Evolutionary conservation across 140 eudicot genomes (phyloP), one percentile per base, ranked within the genome.

Genomic region (Bidens hawaiensis): DNA sequence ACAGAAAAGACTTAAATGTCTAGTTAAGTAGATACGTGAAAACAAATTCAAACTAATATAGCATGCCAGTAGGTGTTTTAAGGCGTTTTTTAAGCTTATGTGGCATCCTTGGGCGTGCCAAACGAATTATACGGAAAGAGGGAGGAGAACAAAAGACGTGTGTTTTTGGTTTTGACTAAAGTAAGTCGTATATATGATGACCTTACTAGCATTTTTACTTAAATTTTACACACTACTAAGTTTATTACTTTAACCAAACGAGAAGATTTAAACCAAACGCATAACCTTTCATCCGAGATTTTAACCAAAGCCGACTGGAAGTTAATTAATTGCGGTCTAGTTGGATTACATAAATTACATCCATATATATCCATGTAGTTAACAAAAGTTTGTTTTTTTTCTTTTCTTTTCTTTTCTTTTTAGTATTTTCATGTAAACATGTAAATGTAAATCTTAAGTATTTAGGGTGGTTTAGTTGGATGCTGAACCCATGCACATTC

Each of bases 401-500:
- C n/a, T n/a, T n/a, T n/a, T n/a, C n/a, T n/a, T n/a, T n/a, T n/a
- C n/a, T n/a, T n/a, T n/a, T n/a, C n/a, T n/a, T n/a, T n/a, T n/a
- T n/a, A n/a, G n/a, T n/a, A n/a, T n/a, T n/a, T n/a, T n/a, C n/a
- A n/a, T n/a, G n/a, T n/a, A n/a, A 30, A 30, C 12, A 36, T 4
- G 43, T 13, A 38, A 38, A 0, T 38, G 15, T 12, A 38, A 38
- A 15, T 12, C 43, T 11, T n/a, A n/a, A n/a, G n/a, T n/a, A n/a
- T n/a, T n/a, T n/a, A 23, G 30, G 13, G 59, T 52, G 53, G n/a
- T n/a, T n/a, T n/a, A 21, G 62, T 64, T 64, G 19, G 43, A 24
- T 47, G 33, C 57, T 45, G 24, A 55, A 64, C 27, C 46, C 72
- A 73, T 65, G 71, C 72, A 73, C 60, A 72, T n/a, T n/a, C n/a